Conservation (phyloP, 192 early-diverging fungal species). For the Phycomyces blakesleeanus region DNA sequence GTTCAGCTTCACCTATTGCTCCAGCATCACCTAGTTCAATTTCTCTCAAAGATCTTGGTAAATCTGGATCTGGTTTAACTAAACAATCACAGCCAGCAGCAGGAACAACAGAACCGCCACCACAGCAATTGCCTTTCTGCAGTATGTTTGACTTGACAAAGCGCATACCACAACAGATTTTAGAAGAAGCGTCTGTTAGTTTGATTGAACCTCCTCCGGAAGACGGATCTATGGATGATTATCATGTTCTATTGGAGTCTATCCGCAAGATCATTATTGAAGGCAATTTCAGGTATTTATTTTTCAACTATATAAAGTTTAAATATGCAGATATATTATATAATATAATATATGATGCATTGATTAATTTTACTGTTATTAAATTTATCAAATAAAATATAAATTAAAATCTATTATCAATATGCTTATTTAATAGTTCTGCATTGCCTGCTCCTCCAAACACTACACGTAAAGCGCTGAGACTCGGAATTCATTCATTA, state of each 20-base stretch:
- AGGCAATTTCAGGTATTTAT: slow-evolving; percentile 60
- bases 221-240: slow-evolving; percentile 35
- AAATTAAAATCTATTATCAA: too few relatives aligned
- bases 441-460: slow-evolving; percentile 27
- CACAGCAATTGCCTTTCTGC: slow-evolving; percentile 55
- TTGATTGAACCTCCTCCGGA: slow-evolving; percentile 46
- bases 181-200: slow-evolving; percentile 53
- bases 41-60: too few relatives aligned
- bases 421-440: slow-evolving; percentile 21
- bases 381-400: too few relatives aligned
- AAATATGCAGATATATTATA: too few relatives aligned
- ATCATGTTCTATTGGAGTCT: slow-evolving; percentile 38
- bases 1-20: not conserved
- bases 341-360: too few relatives aligned
- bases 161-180: slow-evolving; percentile 52
- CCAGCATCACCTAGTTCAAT: not conserved
- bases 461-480: slow-evolving; percentile 60
- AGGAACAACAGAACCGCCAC: slow-evolving; percentile 25
- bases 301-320: too few relatives aligned
- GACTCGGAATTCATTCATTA: slow-evolving; percentile 79
- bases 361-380: too few relatives aligned
- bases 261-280: slow-evolving; percentile 59
- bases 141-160: slow-evolving; percentile 85
- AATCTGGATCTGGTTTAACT: not conserved
- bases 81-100: too few relatives aligned